These are phyloP conservation scores for Calonectria naviculata DNA, from an alignment of 2,329 filamentous ascomycete genomes.

Conservation along the genomic window DNA sequence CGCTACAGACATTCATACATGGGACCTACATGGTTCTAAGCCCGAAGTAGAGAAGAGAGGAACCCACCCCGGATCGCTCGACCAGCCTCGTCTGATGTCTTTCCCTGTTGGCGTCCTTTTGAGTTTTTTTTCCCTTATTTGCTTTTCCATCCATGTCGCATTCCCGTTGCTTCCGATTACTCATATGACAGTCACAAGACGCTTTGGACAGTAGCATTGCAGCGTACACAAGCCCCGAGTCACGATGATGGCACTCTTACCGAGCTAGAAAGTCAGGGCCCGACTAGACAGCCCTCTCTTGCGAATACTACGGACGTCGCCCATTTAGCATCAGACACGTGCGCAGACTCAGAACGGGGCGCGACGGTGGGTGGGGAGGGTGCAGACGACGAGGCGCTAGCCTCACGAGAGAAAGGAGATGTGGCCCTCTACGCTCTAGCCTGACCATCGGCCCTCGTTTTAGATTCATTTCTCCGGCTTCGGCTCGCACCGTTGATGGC, in stretches of 20 bases:
- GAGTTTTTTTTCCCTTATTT: neutral
- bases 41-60: slow-evolving; percentile 23
- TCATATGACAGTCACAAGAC: neutral
- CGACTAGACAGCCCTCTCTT: neutral
- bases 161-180: neutral
- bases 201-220: neutral
- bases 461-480: slow-evolving; percentile 48
- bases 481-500: slow-evolving; percentile 51
- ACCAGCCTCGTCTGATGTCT: slow-evolving; percentile 11
- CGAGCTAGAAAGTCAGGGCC: neutral
- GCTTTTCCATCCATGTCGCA: neutral
- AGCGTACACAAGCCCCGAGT: neutral
- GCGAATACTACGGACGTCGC: slow-evolving; percentile 25
- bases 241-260: neutral
- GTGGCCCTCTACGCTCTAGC: slow-evolving; percentile 32
- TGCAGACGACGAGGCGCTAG: slow-evolving; percentile 33
- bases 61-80: slow-evolving; percentile 19
- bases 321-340: slow-evolving; percentile 51
- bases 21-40: slow-evolving; percentile 33
- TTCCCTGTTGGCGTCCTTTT: slow-evolving; percentile 3
- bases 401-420: slow-evolving; percentile 31
- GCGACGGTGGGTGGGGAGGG: slow-evolving; percentile 35
- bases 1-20: slow-evolving; percentile 15
- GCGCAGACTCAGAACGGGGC: slow-evolving; percentile 35
- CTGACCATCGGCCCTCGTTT: slow-evolving; percentile 43